Evolutionary conservation across 768 basidiomycete genomes (phyloP).

Genomic region (Leccinellum luteum): DNA sequence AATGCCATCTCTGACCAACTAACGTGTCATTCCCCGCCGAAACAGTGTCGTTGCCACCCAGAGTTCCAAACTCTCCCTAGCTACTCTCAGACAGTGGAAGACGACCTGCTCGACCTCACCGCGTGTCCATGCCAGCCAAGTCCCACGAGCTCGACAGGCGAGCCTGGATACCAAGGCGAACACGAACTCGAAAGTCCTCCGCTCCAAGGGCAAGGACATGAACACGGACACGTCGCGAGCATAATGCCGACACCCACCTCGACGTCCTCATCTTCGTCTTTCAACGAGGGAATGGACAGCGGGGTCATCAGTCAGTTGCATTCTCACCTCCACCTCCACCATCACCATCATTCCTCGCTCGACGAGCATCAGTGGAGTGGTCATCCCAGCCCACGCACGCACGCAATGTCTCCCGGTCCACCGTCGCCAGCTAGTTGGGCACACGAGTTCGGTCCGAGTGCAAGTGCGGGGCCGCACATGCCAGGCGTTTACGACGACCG

Average conservation of each 20-base stretch:
- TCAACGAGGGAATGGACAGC: constrained; percentile 11
- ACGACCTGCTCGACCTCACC: background rate
- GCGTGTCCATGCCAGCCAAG: constrained; percentile 45
- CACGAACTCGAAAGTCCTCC: background rate
- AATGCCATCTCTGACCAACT: background rate
- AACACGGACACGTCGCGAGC: background rate
- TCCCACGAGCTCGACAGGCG: background rate
- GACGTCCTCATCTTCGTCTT: constrained; percentile 29
- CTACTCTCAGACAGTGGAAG: constrained; percentile 49
- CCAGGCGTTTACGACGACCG: background rate
- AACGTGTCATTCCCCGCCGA: background rate
- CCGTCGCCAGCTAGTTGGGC: background rate
- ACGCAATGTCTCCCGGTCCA: background rate
- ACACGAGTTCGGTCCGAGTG: background rate
- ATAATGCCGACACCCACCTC: constrained; percentile 16
- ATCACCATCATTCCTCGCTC: background rate
- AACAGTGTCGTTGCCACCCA: constrained; percentile 77
- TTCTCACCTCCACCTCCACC: background rate
- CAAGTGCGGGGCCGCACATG: background rate
- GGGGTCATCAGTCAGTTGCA: no score
- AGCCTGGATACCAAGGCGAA: background rate
- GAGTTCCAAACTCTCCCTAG: constrained; percentile 78
- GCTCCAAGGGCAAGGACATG: background rate
- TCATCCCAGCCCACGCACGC: background rate
- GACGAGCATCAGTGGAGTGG: background rate